Conservation (phyloP, 2,329 filamentous ascomycete species). For the Blastomyces parvus region DNA sequence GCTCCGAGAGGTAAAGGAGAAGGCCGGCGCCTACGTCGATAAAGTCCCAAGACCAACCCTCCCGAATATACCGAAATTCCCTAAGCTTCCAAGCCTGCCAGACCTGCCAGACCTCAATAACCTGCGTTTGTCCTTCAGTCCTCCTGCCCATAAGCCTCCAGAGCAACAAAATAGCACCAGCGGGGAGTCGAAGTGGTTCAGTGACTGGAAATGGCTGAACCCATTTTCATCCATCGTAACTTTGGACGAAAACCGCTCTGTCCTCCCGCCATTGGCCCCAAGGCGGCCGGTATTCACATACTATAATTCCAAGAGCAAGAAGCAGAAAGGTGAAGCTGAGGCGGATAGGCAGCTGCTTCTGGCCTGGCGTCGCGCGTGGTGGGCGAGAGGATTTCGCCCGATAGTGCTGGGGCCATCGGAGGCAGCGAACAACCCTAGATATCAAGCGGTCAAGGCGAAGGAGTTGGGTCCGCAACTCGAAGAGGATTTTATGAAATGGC, state of each 20-base stretch:
- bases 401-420: constrained; percentile 70
- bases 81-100: not conserved
- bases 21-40: constrained; percentile 20
- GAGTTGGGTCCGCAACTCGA: constrained; percentile 54
- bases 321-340: constrained; percentile 54
- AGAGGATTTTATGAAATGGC: constrained; percentile 68
- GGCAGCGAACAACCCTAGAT: constrained; percentile 72
- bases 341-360: constrained; percentile 72
- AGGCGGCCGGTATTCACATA: constrained; percentile 81
- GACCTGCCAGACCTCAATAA: constrained; percentile 42
- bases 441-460: constrained; percentile 54
- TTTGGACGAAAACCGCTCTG: constrained; percentile 69
- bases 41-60: constrained; percentile 28
- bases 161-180: constrained; percentile 69
- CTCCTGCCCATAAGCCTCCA: constrained; percentile 60
- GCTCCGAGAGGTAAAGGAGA: constrained; percentile 19
- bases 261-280: constrained; percentile 65
- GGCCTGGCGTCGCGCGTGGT: constrained; percentile 89
- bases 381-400: constrained; percentile 83
- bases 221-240: constrained; percentile 76
- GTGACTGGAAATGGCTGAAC: constrained; percentile 80
- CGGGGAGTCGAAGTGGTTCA: constrained; percentile 74
- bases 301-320: constrained; percentile 61
- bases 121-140: constrained; percentile 51
- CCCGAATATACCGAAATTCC: not conserved